phyloP scores from a whole-genome alignment of 2,329 filamentous ascomycete genomes.

The Fusarium pseudograminearum region DNA sequence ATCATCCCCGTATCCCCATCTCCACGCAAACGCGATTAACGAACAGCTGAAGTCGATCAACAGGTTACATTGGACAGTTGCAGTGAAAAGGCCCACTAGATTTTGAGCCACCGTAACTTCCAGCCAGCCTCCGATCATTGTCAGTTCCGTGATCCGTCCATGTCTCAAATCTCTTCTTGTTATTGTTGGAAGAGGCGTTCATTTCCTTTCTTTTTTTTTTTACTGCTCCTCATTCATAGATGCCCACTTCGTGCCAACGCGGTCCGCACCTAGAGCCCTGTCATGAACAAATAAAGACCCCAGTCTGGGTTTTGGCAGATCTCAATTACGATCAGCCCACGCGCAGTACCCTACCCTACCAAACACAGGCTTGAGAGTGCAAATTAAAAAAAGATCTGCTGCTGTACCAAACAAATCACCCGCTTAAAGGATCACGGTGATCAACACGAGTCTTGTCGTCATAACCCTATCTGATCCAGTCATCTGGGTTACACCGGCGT shows the following conservation, averaged over 20 bases:
- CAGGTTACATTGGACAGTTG: neutral
- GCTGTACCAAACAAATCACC: too few relatives aligned
- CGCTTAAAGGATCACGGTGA: neutral
- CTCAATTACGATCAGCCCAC: conserved; percentile 17
- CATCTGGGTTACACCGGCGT: neutral
- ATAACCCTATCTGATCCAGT: conserved; percentile 14
- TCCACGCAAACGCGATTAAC: conserved; percentile 26
- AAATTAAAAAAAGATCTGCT: neutral
- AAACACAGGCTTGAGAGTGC: neutral
- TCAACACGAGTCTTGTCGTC: conserved; percentile 26
- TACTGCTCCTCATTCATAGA: neutral
- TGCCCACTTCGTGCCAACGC: neutral
- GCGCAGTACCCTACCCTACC: neutral
- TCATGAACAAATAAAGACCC: neutral
- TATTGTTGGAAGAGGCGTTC: conserved; percentile 7
- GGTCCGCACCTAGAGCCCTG: neutral
- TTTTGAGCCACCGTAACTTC: neutral
- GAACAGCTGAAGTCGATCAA: conserved; percentile 24
- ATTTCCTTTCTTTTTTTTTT: neutral
- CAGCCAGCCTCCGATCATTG: conserved; percentile 14
- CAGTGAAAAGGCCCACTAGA: neutral
- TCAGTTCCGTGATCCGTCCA: neutral
- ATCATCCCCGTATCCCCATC: conserved; percentile 3
- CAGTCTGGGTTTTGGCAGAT: conserved; percentile 14
- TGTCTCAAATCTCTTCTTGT: conserved; percentile 10